A percentile compares a stretch with the other conserved stretches of the same genome.
Conservation (phyloP, 75 land plant genomes). For the Ceratopteris richardii region DNA sequence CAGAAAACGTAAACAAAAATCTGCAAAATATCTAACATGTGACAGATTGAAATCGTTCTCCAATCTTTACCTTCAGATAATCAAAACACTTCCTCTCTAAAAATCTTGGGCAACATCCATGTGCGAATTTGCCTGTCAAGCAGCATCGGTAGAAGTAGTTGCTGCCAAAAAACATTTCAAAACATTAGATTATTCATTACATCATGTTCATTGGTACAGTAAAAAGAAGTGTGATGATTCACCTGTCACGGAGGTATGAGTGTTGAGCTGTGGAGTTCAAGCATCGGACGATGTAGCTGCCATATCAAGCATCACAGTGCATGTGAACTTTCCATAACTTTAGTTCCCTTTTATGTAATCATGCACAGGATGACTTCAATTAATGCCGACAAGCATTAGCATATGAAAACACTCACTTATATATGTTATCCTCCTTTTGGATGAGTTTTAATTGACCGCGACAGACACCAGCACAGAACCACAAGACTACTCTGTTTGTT, state of each 20-base stretch:
- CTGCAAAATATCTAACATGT: too few species aligned
- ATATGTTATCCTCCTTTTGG: constrained; percentile 32
- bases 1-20: too few species aligned
- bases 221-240: neutral
- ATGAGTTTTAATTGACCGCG: constrained; percentile 34
- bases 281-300: constrained; percentile 37
- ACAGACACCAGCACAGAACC: constrained; percentile 45
- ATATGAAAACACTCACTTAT: constrained; percentile 15
- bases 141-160: constrained; percentile 41
- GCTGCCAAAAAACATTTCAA: constrained; percentile 9
- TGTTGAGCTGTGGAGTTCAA: constrained; percentile 36
- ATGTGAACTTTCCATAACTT: constrained; percentile 2
- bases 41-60: too few species aligned
- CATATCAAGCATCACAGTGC: neutral
- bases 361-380: neutral
- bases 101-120: constrained; percentile 29
- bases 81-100: constrained; percentile 26
- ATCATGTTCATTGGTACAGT: too few species aligned
- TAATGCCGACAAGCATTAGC: neutral
- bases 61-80: constrained; percentile 17
- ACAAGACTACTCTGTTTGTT: constrained; percentile 25
- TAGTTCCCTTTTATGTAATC: neutral
- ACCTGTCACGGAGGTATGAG: constrained; percentile 34
- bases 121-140: constrained; percentile 35
- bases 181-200: too few species aligned